These are phyloP conservation scores for Trichosporon ovoides DNA, from an alignment of 1,284 basidiomycete species.

Conservation along the genomic window DNA sequence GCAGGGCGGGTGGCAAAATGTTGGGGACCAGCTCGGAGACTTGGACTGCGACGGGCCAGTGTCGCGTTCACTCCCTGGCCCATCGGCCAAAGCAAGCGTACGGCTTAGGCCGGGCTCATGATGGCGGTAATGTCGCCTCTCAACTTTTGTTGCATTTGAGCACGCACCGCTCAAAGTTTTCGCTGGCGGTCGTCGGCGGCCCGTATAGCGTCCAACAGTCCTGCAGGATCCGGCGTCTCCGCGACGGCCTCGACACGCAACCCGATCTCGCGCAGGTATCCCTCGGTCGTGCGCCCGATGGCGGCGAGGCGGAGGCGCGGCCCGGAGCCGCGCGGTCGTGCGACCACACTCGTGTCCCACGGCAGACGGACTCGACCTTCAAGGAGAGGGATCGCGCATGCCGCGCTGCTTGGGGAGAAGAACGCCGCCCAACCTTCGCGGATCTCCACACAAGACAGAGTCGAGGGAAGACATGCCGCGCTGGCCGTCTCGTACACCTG, in stretches of 20 bases:
- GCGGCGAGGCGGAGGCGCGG: slow-evolving; percentile 25
- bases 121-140: not conserved
- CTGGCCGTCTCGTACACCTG: slow-evolving; percentile 25
- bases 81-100: too few species aligned
- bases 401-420: slow-evolving; percentile 43
- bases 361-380: not conserved
- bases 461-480: slow-evolving; percentile 48
- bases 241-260: slow-evolving; percentile 37
- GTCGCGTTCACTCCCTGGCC: too few species aligned
- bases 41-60: too few species aligned
- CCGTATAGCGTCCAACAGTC: slow-evolving; percentile 24
- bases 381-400: slow-evolving; percentile 27
- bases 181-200: slow-evolving; percentile 6
- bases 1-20: too few species aligned
- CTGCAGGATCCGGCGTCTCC: slow-evolving; percentile 33
- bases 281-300: slow-evolving; percentile 43
- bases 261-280: slow-evolving; percentile 20
- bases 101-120: too few species aligned
- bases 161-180: not conserved
- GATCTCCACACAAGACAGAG: slow-evolving; percentile 59
- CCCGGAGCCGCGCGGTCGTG: not conserved
- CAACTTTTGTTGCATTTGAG: not conserved
- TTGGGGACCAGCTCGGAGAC: too few species aligned
- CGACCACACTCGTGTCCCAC: not conserved
- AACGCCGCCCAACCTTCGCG: slow-evolving; percentile 56